A percentile compares a stretch with the other conserved stretches of the same genome.
These are phyloP conservation scores for Russula emetica DNA, from an alignment of 768 basidiomycete genomes.

Conservation along the genomic window DNA sequence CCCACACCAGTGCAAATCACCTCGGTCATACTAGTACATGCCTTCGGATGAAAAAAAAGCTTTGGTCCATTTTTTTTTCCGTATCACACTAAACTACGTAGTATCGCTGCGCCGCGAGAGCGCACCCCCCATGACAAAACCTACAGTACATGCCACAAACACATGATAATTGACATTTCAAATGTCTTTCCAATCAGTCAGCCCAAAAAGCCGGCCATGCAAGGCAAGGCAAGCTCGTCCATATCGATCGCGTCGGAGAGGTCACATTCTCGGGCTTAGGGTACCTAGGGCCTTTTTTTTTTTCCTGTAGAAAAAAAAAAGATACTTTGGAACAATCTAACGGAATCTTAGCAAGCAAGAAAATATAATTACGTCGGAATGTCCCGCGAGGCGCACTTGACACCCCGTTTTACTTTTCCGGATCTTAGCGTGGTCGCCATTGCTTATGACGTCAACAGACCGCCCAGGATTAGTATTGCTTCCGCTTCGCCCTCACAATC, in stretches of 20 bases:
- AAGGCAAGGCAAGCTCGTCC: too few species aligned
- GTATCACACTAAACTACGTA: too few species aligned
- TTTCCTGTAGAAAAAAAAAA: too few species aligned
- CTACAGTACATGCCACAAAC: conserved; percentile 14
- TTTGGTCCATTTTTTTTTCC: background rate
- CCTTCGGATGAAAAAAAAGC: background rate
- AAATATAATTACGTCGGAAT: background rate
- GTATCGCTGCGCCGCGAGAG: conserved; percentile 10
- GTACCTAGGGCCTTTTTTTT: background rate
- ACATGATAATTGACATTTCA: background rate
- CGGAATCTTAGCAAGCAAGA: background rate
- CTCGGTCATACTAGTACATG: too few species aligned
- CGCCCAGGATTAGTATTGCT: background rate
- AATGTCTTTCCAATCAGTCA: background rate
- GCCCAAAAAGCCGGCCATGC: too few species aligned
- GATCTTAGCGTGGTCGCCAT: conserved; percentile 1
- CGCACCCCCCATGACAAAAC: background rate
- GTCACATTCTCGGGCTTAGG: background rate
- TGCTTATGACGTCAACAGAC: conserved; percentile 14
- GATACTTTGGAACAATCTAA: background rate
- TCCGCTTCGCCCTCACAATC: conserved; percentile 14
- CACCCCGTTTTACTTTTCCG: conserved; percentile 1
- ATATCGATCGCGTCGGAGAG: conserved; percentile 1
- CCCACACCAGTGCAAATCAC: background rate
- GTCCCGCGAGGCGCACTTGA: background rate